Evolutionary conservation across 805 yeast species (phyloP), one percentile per base, ranked within the genome.

Genomic region (Brettanomyces nanus): DNA sequence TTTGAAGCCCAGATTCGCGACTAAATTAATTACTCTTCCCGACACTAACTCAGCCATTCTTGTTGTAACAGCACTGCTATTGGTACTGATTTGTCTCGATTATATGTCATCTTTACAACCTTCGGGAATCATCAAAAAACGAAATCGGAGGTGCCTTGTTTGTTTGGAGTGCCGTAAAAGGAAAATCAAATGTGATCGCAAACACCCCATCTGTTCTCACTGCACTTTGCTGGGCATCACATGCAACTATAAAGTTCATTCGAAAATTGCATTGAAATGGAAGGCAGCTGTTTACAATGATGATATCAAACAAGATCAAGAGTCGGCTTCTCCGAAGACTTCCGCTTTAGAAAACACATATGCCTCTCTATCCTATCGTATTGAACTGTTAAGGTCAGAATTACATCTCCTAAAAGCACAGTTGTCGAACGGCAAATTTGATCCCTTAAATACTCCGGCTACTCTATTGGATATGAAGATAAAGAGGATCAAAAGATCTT

Each of bases 101-200:
- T n/a, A n/a, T n/a, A n/a, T n/a, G n/a, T n/a, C n/a, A n/a, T n/a
- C n/a, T n/a, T n/a, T n/a, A n/a, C n/a, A n/a, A n/a, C n/a, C n/a
- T n/a, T n/a, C n/a, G n/a, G n/a, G n/a, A n/a, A n/a, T n/a, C n/a
- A 3, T 17, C 23, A 28, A 32, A 19, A 33, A 25, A 19, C 25
- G 47, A 33, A 46, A 46, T 13, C 33, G 48, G 19, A 31, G 19
- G 9, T 30, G 45, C 3, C 5, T 36, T 9, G 45, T 40, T 5
- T 47, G 51, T 19, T 15, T 21, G 0, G 36, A 38, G 20, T 47
- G 51, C 26, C 45, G 42, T 19, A 27, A 18, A 9, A 38, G 30
- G 22, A 47, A 44, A 33, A 26, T 45, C 29, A 44, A 47, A 26
- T 46, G 50, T 28, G 46, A 47, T 35, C 31, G 46, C 19, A 15